Base-by-base conservation (phyloP, 1,284 basidiomycete genomes). In the Thelephora terrestris region DNA sequence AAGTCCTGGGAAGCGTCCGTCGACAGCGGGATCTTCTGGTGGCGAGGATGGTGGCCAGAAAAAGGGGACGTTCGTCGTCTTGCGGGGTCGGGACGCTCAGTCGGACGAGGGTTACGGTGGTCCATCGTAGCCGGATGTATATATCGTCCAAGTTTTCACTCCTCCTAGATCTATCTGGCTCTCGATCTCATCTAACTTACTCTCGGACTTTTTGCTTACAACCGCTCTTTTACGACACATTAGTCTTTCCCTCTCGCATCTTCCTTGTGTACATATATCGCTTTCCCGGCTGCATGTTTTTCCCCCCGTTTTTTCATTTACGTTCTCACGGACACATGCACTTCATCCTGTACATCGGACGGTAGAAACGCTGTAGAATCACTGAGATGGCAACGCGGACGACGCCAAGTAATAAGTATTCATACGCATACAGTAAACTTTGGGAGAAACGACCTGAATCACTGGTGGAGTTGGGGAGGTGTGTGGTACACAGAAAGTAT, bases 41-140 rank as follows among this genome's bases (percentile, higher is more conserved):
- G 39, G n/a, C n/a, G 39, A 16, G 2, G 35, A 17, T 50, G 52
- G 16, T 57, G 58, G 21, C 53, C 56, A 20, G 57, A 56, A 16
- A 55, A 54, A 34, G 58, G 23, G 54, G 24, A 67, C 71, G 16
- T 70, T 71, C 44, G 53, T 61, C 4, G 68, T 66, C 18, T 51
- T 68, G 29, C 63, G 66, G 45, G 60, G 62, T 37, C 60, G 55
- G 37, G 50, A 58, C 18, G 56, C 58, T 14, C 51, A 56, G 14
- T 55, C 50, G 51, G 29, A 45, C 48, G 35, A 49, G 45, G 53
- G 39, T 47, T 55, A 55, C 52, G 50, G 47, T 51, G 18, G 43
- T 47, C 47, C 29, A 32, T 32, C 29, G 6, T 32, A 37, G 45
- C 44, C 47, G 43, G 27, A 40, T 46, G 35, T 39, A 37, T 40